These are phyloP conservation scores for Arxiozyma bovina DNA, from an alignment of 1,139 yeast species.

Conservation along the genomic window DNA sequence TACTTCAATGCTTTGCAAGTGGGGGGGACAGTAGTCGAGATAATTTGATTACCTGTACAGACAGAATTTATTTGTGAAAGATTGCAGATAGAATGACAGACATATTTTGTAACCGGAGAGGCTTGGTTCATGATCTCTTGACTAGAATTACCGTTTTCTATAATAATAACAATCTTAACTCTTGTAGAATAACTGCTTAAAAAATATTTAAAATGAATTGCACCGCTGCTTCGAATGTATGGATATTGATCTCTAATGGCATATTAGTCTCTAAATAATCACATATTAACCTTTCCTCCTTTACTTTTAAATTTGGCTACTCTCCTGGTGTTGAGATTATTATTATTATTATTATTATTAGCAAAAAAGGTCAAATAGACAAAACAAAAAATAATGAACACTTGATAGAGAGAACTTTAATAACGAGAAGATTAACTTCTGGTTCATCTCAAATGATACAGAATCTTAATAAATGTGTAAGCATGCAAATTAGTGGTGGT, in stretches of 20 bases:
- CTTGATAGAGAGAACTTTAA: too few relatives aligned
- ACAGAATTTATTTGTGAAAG: slow-evolving; percentile 29
- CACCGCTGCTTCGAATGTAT: slow-evolving; percentile 43
- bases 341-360: too few relatives aligned
- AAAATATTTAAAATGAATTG: slow-evolving; percentile 54
- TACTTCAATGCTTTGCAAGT: too few relatives aligned
- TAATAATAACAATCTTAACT: slow-evolving; percentile 41
- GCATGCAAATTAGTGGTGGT: too few relatives aligned
- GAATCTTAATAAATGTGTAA: too few relatives aligned
- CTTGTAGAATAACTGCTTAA: slow-evolving; percentile 40
- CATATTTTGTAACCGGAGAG: slow-evolving; percentile 34
- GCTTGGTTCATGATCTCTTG: slow-evolving; percentile 50
- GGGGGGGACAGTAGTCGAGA: slow-evolving; percentile 6
- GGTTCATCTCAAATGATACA: neutral
- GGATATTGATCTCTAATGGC: slow-evolving; percentile 34
- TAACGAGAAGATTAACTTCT: neutral
- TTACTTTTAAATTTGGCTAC: slow-evolving; percentile 3
- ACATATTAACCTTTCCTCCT: slow-evolving; percentile 23
- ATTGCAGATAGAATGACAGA: slow-evolving; percentile 39
- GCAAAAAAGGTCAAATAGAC: neutral
- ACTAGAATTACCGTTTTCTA: slow-evolving; percentile 59
- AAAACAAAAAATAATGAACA: too few relatives aligned
- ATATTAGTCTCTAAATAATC: slow-evolving; percentile 28
- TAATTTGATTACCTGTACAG: slow-evolving; percentile 19
- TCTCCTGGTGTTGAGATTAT: too few relatives aligned